These are phyloP conservation scores for Metschnikowia kofuensis DNA, from an alignment of 805 yeast species.

Conservation along the genomic window DNA sequence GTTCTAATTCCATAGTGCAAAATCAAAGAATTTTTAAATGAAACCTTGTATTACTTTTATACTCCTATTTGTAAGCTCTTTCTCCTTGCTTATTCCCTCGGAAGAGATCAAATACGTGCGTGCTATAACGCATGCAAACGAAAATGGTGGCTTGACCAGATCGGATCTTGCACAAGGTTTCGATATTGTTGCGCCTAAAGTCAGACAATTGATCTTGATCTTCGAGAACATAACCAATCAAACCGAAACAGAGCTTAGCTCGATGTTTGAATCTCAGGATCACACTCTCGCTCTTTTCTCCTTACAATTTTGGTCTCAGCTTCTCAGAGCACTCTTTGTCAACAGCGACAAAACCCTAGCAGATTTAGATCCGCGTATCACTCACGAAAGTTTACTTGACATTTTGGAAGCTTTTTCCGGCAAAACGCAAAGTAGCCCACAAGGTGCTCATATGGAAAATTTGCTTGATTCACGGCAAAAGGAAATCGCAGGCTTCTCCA, in stretches of 20 bases:
- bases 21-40: too few species aligned
- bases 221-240: constrained; percentile 2
- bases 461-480: neutral
- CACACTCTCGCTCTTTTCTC: constrained; percentile 1
- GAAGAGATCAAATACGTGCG: neutral
- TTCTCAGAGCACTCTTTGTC: constrained; percentile 1
- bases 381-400: neutral
- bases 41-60: too few species aligned
- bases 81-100: neutral
- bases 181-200: neutral
- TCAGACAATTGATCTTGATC: constrained; percentile 1
- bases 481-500: neutral
- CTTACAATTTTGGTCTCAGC: constrained; percentile 1
- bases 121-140: neutral
- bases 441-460: too few species aligned
- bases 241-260: constrained; percentile 1
- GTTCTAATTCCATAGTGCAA: too few species aligned
- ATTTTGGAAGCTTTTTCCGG: too few species aligned
- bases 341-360: neutral
- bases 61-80: too few species aligned
- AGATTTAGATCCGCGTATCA: neutral
- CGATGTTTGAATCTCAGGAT: constrained; percentile 2
- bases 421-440: too few species aligned
- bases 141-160: neutral
- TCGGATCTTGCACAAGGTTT: neutral